A percentile compares a stretch with the other conserved stretches of the same genome.
Evolutionary conservation across 129 eudicot genomes (phyloP).

Genomic region (Mikania micrantha): DNA sequence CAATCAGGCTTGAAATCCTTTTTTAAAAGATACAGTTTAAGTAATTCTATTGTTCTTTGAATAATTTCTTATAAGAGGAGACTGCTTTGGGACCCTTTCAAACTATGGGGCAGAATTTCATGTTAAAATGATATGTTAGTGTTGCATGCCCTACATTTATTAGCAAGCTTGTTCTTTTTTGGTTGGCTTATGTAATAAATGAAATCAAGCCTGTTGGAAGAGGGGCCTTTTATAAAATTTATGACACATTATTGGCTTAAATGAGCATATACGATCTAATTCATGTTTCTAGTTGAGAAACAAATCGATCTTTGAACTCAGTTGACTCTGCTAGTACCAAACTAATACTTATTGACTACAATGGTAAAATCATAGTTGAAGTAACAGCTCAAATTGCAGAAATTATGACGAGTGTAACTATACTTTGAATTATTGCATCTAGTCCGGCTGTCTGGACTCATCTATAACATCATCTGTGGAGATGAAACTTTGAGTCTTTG

Average conservation of each 20-base stretch:
- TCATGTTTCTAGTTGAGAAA: background rate
- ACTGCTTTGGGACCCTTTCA: background rate
- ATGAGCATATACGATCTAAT: background rate
- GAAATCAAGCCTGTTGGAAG: background rate
- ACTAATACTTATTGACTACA: background rate
- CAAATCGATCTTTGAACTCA: background rate
- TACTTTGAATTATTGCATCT: background rate
- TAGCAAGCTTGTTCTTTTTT: background rate
- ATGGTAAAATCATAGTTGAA: background rate
- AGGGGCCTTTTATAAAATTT: background rate
- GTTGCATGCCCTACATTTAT: slow-evolving; percentile 1
- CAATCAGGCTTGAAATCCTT: no score
- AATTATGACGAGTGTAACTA: background rate
- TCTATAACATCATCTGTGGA: background rate
- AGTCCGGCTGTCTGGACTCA: background rate
- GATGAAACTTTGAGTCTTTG: slow-evolving; percentile 1
- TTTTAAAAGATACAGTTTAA: background rate
- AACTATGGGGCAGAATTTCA: background rate
- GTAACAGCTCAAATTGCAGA: background rate
- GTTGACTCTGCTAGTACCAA: background rate
- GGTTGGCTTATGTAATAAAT: background rate
- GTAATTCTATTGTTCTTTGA: slow-evolving; percentile 4
- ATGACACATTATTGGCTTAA: background rate
- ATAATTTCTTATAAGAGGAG: background rate
- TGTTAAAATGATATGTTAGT: background rate